Evolutionary conservation across 176 grass and related monocot species (phyloP), one percentile per base, ranked within the genome.

Genomic region (Panicum miliaceum): DNA sequence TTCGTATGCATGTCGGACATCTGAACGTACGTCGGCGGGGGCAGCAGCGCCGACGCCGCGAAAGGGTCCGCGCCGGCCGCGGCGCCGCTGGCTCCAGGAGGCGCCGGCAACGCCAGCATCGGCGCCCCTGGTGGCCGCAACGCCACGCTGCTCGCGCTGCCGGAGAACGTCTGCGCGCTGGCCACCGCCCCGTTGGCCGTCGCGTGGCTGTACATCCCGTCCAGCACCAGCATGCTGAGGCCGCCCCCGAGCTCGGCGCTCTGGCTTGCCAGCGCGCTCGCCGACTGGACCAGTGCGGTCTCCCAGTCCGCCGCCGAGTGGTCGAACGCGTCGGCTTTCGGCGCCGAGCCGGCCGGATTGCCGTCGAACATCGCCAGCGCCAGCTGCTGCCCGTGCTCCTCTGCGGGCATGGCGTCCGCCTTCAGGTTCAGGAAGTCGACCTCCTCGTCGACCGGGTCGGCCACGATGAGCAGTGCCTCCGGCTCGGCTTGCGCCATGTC

Each of bases 1-100:
- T 96, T 99, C 75, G 47, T 90, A 83, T 92, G 72, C 85, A 96
- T 84, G 20, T 98, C 96, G 6, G 93, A 92, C 93, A 98, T 92
- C 88, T 98, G 93, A 76, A 96, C 96, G 48, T 94, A 99, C 18
- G 89, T 60, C 12, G 96, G 93, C 42, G 93, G 69, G 3, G 89
- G 87, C 59, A 96, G 72, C 51, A 53, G 9, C 54, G 74, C 54
- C 7, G 96, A 99, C 11, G 91, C 88, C 0, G 86, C 85, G 69
- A 99, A 99, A 20, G 93, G 93, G 34, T 94, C 96, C 0, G 26
- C 68, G 0, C 63, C 53, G 0, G 38, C 29, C 0, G 48, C 35
- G 10, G 3, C 6, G 15, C 62, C 8, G 29, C 47, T 52, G 12
- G 18, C 18, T 3, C 73, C 73, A 15, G 79, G 84, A 0, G 91